A percentile compares a stretch with the other conserved stretches of the same genome.
Conservation (phyloP, 108 stramenopile genomes). For the Nitzschia sp. region DNA sequence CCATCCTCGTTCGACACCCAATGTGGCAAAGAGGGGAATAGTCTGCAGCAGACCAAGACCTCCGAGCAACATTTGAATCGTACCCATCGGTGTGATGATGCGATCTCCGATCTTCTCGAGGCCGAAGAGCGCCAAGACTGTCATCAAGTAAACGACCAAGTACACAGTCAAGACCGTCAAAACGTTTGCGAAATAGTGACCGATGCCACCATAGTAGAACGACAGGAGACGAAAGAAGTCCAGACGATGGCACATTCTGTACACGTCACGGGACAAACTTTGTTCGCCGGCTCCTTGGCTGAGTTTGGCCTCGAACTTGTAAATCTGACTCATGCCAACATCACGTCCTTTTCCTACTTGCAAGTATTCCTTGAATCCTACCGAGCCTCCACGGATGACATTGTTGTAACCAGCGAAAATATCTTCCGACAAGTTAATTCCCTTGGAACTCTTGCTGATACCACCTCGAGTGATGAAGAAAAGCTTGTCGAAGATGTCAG, state of each 20-base stretch:
- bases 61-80: slow-evolving; percentile 92
- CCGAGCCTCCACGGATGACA: slow-evolving; percentile 90
- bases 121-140: slow-evolving; percentile 88
- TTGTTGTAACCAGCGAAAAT: slow-evolving; percentile 99
- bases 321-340: slow-evolving; percentile 99
- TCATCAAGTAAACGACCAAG: slow-evolving; percentile 92
- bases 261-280: slow-evolving; percentile 95
- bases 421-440: slow-evolving; percentile 98
- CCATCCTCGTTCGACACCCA: slow-evolving; percentile 96
- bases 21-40: slow-evolving; percentile 95
- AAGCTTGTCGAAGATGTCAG: slow-evolving; percentile 98
- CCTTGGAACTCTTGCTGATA: slow-evolving; percentile 95
- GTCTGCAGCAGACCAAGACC: slow-evolving; percentile 95
- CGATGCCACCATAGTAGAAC: slow-evolving; percentile 98
- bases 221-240: slow-evolving; percentile 97
- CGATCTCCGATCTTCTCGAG: slow-evolving; percentile 94
- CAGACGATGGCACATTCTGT: slow-evolving; percentile 91
- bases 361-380: slow-evolving; percentile 96
- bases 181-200: slow-evolving; percentile 96
- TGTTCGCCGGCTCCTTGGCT: slow-evolving; percentile 99
- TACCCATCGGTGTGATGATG: slow-evolving; percentile 91
- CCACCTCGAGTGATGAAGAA: slow-evolving; percentile 98
- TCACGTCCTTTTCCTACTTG: slow-evolving; percentile 99
- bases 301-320: slow-evolving; percentile 99
- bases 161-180: slow-evolving; percentile 94